A percentile compares a stretch with the other conserved stretches of the same genome.
Conservation (phyloP, 148 eudicot species). For the Rhododendron simsii region DNA sequence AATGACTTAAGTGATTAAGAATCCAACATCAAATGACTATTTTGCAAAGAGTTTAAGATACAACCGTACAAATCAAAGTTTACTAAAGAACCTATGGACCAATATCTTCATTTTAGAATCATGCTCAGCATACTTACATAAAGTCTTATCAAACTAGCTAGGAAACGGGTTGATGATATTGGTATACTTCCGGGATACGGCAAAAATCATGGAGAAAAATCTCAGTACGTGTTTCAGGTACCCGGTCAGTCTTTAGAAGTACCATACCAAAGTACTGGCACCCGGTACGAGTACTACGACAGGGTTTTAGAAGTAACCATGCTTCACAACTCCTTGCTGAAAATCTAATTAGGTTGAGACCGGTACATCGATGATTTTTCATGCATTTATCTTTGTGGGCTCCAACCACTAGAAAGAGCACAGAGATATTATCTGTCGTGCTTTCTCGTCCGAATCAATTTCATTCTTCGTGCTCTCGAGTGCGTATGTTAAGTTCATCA, state of each 20-base stretch:
- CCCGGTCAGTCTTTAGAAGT: background rate
- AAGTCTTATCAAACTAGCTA: no score
- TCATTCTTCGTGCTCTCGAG: background rate
- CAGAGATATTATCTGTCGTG: background rate
- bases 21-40: background rate
- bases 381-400: background rate
- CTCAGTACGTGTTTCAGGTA: no score
- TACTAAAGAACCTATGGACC: background rate
- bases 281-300: background rate
- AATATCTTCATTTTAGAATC: background rate
- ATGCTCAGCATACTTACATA: no score
- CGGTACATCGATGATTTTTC: background rate
- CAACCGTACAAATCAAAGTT: background rate
- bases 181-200: background rate
- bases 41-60: no score
- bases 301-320: background rate
- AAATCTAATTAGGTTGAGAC: background rate
- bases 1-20: background rate
- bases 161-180: no score
- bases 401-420: background rate
- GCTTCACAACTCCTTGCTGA: background rate
- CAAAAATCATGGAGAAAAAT: no score
- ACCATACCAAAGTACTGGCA: background rate
- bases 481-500: background rate
- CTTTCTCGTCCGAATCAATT: background rate